Base-by-base conservation (phyloP, 768 basidiomycete genomes). In the Galerina sulciceps region DNA sequence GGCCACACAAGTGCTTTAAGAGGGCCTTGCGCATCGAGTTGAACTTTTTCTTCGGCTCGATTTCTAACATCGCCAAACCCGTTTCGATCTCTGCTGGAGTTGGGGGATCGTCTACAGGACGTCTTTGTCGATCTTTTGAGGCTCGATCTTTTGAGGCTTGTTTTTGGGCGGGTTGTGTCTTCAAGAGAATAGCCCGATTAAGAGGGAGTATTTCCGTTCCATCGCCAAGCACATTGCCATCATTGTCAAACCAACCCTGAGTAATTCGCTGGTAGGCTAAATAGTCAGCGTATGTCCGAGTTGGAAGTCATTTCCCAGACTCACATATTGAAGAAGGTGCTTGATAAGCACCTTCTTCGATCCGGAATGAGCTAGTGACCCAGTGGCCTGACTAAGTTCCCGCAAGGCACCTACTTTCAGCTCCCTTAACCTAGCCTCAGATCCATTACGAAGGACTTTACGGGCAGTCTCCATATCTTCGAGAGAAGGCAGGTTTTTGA, bases 1-100 rank as follows among this genome's bases (percentile, higher is more conserved):
- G 6, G 20, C 35, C 49, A 18, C 49, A 51, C 14, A 51, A 35
- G 20, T 38, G 35, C 35, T 37, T 51, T 18, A 73, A 31, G 1
- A 80, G 63, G 35, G 76, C 71, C 47, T 76, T 66, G 14, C 80
- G 67, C 9, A 80, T 68, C 2, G 72, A 74, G 0, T 36, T 6
- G 2, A 81, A 60, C 10, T 75, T 50, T 46, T 77, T 70, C 22
- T 79, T 77, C 26, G 13, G 46, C 1, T 15, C 46, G 11, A 6
- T 78, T 68, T 49, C 76, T 6, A 47, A 23, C 23, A 47, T 23
- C 23, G 26, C 46, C 23, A 47, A 31, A 4, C 22, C 46, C 14
- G 15, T 23, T 34, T 15, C 26, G 13, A 47, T 5, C 34, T 47
- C 46, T 15, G 5, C 23, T 4, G 18, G 20, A 8, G 46, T 47